Evolutionary conservation across 2,329 filamentous ascomycete species (phyloP), one percentile per base, ranked within the genome.

Genomic region (Pseudohalonectria lignicola): DNA sequence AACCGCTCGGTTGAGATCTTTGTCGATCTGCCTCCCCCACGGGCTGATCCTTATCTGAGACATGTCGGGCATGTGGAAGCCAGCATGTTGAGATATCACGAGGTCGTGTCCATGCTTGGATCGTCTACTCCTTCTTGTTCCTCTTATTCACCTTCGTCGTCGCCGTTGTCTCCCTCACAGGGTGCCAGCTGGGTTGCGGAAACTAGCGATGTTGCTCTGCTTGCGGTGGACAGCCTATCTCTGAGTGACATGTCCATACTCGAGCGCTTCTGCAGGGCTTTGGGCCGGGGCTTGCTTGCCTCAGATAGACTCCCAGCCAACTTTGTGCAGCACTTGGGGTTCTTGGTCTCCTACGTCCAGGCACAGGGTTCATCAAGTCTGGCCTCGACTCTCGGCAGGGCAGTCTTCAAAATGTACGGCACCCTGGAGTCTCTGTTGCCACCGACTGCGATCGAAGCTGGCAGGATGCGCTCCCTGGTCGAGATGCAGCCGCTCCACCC

Each of bases 1-100:
- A 98, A 98, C 59, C 77, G 92, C 56, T 87, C 87, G 35, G 72
- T 95, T 19, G 93, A 98, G 59, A 82, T 98, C 9, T 92, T 80
- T 51, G 66, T 98, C 33, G 68, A 78, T 44, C 57, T 57, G 6
- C 52, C 62, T 4, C 59, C 60, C 2, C 57, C 62, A 2, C 43
- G 31, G 10, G 44, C 47, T 1, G 52, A 55, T 3, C 37, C 47
- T 3, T 61, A 57, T 49, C 50, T 60, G n/a, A 52, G 52, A n/a
- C 60, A 53, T 19, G 54, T 74, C 12, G 49, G 65, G 1, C 55
- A 62, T 9, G 53, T 76, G 19, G 74, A 77, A 43, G 64, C 70
- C 15, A 57, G 52, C 17, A 50, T 76, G 40, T 62, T 65, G 36
- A 61, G 72, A 40, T 71, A 66, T 38, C 59, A 63, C 25, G 47